These are phyloP conservation scores for Mikania micrantha DNA, from an alignment of 129 eudicot species.

Conservation along the genomic window DNA sequence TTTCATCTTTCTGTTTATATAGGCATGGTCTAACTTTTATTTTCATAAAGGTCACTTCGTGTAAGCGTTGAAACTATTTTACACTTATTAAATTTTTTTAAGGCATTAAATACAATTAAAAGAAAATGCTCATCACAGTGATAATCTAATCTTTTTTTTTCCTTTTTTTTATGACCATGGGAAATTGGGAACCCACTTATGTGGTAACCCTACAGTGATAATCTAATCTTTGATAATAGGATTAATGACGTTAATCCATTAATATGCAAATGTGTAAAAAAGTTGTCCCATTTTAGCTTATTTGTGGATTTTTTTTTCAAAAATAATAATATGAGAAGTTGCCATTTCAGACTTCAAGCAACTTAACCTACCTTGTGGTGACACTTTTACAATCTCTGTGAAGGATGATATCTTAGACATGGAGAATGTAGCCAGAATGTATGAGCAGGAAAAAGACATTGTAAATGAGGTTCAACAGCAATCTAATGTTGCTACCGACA, in stretches of 20 bases:
- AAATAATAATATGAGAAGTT: conserved; percentile 3
- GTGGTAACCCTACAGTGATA: no score
- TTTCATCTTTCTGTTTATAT: not conserved
- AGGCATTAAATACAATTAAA: not conserved
- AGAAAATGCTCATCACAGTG: not conserved
- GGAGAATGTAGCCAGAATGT: conserved; percentile 72
- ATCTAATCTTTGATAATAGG: not conserved
- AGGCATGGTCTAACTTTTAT: no score
- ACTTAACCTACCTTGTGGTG: conserved; percentile 66
- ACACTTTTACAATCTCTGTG: conserved; percentile 40
- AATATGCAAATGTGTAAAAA: not conserved
- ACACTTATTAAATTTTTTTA: no score
- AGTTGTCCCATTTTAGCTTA: not conserved
- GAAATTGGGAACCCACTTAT: no score
- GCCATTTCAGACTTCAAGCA: conserved; percentile 45
- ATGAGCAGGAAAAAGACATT: conserved; percentile 63
- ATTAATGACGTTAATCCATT: not conserved
- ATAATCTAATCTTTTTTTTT: not conserved
- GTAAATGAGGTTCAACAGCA: conserved; percentile 39
- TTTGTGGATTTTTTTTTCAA: not conserved
- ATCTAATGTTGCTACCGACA: conserved; percentile 39
- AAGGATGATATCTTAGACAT: conserved; percentile 63
- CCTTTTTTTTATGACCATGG: no score
- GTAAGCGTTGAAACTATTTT: no score
- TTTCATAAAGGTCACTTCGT: no score